Conservation (phyloP, 768 basidiomycete genomes). For the Daedaleopsis sinensis region DNA sequence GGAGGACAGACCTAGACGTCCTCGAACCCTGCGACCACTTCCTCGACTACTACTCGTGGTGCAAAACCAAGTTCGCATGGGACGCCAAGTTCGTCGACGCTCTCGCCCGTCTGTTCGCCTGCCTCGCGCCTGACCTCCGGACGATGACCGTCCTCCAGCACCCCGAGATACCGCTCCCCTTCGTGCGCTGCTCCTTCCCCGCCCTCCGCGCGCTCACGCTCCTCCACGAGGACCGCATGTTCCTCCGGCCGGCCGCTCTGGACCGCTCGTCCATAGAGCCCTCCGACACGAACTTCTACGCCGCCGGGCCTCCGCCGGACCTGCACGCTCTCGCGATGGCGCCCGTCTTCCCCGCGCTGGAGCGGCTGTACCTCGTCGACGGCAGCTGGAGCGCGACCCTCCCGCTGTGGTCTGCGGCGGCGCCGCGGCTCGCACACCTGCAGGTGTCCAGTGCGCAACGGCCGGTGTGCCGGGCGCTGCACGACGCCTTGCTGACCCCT, state of each 20-base stretch:
- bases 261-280: not conserved
- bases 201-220: constrained; percentile 9
- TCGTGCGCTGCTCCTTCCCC: constrained; percentile 2
- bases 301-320: not conserved
- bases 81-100: constrained; percentile 1
- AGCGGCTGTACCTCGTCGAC: constrained; percentile 8
- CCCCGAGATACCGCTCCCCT: constrained; percentile 3
- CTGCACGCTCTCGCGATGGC: not conserved
- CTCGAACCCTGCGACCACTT: constrained; percentile 3
- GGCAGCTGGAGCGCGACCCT: not conserved
- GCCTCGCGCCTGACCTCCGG: constrained; percentile 1
- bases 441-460: not conserved
- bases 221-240: constrained; percentile 5
- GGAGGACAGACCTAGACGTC: constrained; percentile 7
- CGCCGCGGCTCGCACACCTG: not conserved
- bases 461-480: not conserved
- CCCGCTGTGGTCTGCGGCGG: constrained; percentile 7
- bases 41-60: constrained; percentile 7
- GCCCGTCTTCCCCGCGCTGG: constrained; percentile 8
- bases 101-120: constrained; percentile 4
- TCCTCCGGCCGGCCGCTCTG: not conserved
- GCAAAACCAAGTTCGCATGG: constrained; percentile 1
- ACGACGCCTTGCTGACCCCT: not conserved
- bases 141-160: constrained; percentile 10
- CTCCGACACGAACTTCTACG: constrained; percentile 1